Percentiles rank a stretch among this genome's conserved stretches.
Evolutionary conservation across 495 filamentous ascomycete genomes (phyloP).

Genomic region (Amphirosellinia nigrospora): DNA sequence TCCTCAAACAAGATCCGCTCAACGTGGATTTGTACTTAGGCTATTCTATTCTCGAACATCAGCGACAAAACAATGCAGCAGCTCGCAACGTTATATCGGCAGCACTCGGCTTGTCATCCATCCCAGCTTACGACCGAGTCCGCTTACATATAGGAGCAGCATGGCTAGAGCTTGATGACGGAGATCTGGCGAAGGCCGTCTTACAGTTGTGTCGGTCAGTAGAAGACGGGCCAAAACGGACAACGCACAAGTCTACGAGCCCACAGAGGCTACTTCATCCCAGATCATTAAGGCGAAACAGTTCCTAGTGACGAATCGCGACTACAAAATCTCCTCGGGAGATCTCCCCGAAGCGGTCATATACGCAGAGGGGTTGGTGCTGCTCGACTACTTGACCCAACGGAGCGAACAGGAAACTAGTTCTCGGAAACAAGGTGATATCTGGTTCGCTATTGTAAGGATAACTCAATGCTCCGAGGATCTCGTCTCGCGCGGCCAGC

Average conservation of each 20-base stretch:
- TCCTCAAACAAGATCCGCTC: constrained; percentile 70
- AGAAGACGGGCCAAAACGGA: constrained; percentile 14
- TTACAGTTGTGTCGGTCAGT: constrained; percentile 48
- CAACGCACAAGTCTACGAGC: constrained; percentile 11
- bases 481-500: constrained; percentile 45
- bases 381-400: constrained; percentile 67
- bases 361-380: constrained; percentile 63
- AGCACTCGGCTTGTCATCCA: constrained; percentile 28
- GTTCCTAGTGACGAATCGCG: constrained; percentile 61
- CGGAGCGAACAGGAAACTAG: constrained; percentile 39
- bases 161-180: constrained; percentile 67
- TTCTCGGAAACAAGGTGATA: constrained; percentile 54
- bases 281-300: constrained; percentile 62
- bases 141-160: constrained; percentile 44
- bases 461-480: constrained; percentile 44
- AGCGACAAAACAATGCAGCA: constrained; percentile 57
- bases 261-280: constrained; percentile 30
- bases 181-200: constrained; percentile 53
- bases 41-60: constrained; percentile 75
- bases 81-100: constrained; percentile 71
- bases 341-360: constrained; percentile 53
- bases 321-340: constrained; percentile 59
- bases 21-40: constrained; percentile 77
- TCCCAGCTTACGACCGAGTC: constrained; percentile 25
- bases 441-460: constrained; percentile 52